A percentile compares a stretch with the other conserved stretches of the same genome.
Evolutionary conservation across 768 basidiomycete genomes (phyloP).

Genomic region (Paxillus rubicundulus): DNA sequence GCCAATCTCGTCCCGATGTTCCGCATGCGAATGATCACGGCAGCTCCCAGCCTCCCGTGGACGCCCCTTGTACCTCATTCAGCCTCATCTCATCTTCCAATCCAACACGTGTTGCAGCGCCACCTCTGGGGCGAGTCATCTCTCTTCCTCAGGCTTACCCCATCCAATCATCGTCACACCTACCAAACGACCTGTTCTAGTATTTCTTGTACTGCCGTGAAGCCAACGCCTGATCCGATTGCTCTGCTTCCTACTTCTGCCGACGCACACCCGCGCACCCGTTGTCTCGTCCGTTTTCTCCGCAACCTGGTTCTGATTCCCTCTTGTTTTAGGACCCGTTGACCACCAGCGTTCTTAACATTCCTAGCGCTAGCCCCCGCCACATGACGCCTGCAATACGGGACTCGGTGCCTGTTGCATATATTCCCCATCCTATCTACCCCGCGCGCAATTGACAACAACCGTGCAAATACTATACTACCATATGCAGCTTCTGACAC

Average conservation of each 20-base stretch:
- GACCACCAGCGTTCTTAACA: neutral
- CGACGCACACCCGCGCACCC: slow-evolving; percentile 1
- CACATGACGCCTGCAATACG: neutral
- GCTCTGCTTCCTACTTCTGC: neutral
- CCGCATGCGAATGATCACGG: slow-evolving; percentile 20
- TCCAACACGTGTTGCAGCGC: slow-evolving; percentile 2
- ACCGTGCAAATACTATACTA: neutral
- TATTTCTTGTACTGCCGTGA: neutral
- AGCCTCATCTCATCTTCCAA: slow-evolving; percentile 4
- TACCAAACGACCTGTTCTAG: neutral
- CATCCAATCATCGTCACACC: neutral
- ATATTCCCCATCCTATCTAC: neutral
- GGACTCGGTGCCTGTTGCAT: neutral
- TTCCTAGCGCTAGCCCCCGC: neutral
- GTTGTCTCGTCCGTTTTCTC: neutral
- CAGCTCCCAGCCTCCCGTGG: neutral
- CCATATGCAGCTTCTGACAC: neutral
- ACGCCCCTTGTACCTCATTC: neutral
- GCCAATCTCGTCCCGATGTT: slow-evolving; percentile 22
- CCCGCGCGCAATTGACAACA: neutral
- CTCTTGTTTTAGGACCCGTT: no score
- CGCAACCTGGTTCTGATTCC: no score
- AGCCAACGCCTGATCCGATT: slow-evolving; percentile 1
- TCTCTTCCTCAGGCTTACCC: neutral
- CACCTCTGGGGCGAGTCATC: neutral